Base-by-base conservation (phyloP, 495 filamentous ascomycete genomes). In the Aspergillus bertholletiae region DNA sequence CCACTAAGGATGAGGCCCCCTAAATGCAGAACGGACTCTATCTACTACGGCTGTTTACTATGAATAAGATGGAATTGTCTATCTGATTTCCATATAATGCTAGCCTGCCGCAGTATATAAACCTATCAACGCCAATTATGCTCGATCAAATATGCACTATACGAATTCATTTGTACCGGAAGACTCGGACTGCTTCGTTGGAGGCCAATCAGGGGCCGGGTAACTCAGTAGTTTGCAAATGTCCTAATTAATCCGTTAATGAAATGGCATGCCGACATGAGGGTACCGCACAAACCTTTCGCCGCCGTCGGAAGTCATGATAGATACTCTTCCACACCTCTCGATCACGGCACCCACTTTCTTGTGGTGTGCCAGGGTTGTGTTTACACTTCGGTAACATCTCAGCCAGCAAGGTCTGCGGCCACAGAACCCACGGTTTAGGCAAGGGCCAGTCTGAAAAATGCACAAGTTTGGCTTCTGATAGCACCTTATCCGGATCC, bases 381-480 rank as follows among this genome's bases (percentile, higher is more conserved):
- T 78, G 75, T 48, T 81, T 78, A 39, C 84, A 86, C 53, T 73
- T 74, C 0, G 87, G 85, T 62, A 88, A 81, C 55, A 81, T 77
- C 24, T 80, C 73, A 3, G 73, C 67, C 21, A 87, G 61, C 52
- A 78, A 58, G 13, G 76, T 67, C 30, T 80, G 76, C 20, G 82
- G 73, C 77, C 79, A 84, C 67, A 80, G 77, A 18, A 88, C 67
- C 88, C 88, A 92, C 0, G 88, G 88, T 66, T 93, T 93, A 3
- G 88, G 88, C 39, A 90, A 58, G 4, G 89, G 89, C 83, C 84
- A 88, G 61, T 94, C 90, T 3, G 81, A 86, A 61, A 96, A 93
- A 69, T 92, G 90, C 0, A 94, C 78, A 13, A 90, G 79, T 59
- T 87, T 92, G 9, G 86, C 87, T 63, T 92, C 84, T 20, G 76